Evolutionary conservation across 1,284 basidiomycete species (phyloP).

Genomic region (Irpex lacteus): DNA sequence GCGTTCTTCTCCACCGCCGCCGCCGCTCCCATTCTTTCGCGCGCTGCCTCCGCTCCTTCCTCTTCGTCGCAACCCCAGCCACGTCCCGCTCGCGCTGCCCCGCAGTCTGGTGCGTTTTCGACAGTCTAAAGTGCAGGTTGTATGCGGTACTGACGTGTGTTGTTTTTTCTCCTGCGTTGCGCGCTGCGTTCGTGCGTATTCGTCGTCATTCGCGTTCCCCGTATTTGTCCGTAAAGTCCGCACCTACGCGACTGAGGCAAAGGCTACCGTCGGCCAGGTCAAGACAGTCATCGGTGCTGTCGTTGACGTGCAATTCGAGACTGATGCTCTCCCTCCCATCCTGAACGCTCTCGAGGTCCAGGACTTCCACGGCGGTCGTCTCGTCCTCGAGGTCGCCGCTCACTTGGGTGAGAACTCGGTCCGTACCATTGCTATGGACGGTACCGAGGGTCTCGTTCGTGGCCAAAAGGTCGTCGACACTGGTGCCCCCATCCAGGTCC

Average conservation of each 20-base stretch:
- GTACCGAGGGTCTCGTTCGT: conserved; percentile 99
- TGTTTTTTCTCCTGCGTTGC: conserved; percentile 12
- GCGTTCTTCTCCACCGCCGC: conserved; percentile 77
- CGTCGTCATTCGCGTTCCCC: conserved; percentile 15
- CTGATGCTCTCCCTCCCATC: conserved; percentile 90
- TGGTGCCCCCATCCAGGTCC: conserved; percentile 93
- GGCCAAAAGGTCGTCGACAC: conserved; percentile 97
- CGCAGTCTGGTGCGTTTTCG: conserved; percentile 40
- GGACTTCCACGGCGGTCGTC: conserved; percentile 87
- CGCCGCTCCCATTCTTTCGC: conserved; percentile 36
- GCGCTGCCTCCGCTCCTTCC: conserved; percentile 32
- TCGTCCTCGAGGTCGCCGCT: conserved; percentile 95
- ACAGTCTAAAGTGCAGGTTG: background rate
- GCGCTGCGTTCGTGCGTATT: conserved; percentile 6
- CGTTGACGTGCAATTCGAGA: conserved; percentile 96
- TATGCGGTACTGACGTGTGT: conserved; percentile 15
- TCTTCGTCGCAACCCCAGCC: conserved; percentile 32
- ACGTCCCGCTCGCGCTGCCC: conserved; percentile 44
- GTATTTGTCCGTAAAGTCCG: conserved; percentile 53
- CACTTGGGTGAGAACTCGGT: conserved; percentile 99
- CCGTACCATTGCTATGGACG: conserved; percentile 97
- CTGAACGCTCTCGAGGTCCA: conserved; percentile 98
- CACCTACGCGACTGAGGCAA: conserved; percentile 89
- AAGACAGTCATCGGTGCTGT: conserved; percentile 99
- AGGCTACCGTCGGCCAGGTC: conserved; percentile 69